Evolutionary conservation across 2,329 filamentous ascomycete species (phyloP), one percentile per base, ranked within the genome.

Genomic region (Clarireedia paspali): DNA sequence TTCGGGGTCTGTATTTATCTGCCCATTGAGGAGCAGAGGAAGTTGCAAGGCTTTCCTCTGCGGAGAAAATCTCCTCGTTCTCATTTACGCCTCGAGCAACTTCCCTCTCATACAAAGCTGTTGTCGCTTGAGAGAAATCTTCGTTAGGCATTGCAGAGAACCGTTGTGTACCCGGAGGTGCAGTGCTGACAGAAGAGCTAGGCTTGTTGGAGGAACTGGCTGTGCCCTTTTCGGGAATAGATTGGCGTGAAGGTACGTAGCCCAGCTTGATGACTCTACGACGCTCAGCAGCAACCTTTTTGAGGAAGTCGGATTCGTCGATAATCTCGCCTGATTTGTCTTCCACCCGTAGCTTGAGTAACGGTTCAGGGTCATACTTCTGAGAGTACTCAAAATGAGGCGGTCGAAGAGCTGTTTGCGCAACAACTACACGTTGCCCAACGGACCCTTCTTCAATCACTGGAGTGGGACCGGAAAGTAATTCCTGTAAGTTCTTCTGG

Each of bases 61-160:
- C 89, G 0, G 89, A 85, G 67, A 99, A 96, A 36, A 99, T 89
- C 71, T 99, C 94, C 70, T 99, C 94, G 66, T 96, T 91, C 67
- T 97, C 94, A 59, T 86, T 84, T 9, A 99, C 83, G 1, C 94
- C 94, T 59, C 90, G 86, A 20, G 94, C 92, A 47, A 95, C 88
- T 71, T 97, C 94, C 50, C 91, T 84, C 66, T 97, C 91, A 69
- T 95, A 96, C 36, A 96, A 75, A 5, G 89, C 90, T 71, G 88
- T 91, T 45, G 91, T 95, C 1, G 88, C 88, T 67, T 91, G 85
- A 0, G 90, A 95, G 65, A 89, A 89, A 70, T 95, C 89, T 60
- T 91, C 88, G 60, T 87, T 85, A 23, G 80, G 79, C 10, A 80
- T 75, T 9, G 83, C 73, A 1, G 88, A 84, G 68, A 92, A 92